Percentiles rank a stretch among this genome's conserved stretches.
Evolutionary conservation across 2,329 filamentous ascomycete species (phyloP).

Genomic region (Aspergillus calidoustus): DNA sequence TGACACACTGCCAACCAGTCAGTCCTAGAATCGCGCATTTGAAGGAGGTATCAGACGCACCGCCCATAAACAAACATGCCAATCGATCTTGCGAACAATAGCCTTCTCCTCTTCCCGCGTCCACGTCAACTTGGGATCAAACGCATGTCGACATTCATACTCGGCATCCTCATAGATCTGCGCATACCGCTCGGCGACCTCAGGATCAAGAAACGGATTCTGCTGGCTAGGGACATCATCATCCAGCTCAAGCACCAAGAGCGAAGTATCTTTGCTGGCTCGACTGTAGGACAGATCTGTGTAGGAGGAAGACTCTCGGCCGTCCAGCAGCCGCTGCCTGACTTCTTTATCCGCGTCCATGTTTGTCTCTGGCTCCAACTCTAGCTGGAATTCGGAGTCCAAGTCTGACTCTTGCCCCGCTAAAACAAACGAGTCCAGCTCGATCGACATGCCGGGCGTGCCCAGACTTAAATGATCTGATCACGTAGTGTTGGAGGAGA

Average conservation of each 20-base stretch:
- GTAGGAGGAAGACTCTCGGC: conserved; percentile 3
- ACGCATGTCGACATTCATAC: conserved; percentile 52
- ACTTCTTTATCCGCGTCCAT: conserved; percentile 13
- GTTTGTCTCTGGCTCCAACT: not conserved
- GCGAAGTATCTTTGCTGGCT: not conserved
- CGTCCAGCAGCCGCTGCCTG: conserved; percentile 9
- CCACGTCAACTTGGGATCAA: conserved; percentile 46
- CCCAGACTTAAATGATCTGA: not conserved
- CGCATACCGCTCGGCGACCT: conserved; percentile 59
- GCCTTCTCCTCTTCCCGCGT: conserved; percentile 38
- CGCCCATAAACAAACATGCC: conserved; percentile 31
- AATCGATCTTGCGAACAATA: conserved; percentile 32
- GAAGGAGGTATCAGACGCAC: conserved; percentile 23
- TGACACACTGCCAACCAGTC: conserved; percentile 45
- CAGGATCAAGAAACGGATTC: conserved; percentile 54
- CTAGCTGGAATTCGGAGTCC: not conserved
- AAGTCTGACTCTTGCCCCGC: not conserved
- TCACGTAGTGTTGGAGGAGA: not conserved
- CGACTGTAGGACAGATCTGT: not conserved
- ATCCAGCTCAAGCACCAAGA: not conserved
- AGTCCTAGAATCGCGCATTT: not conserved
- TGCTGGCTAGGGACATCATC: conserved; percentile 1
- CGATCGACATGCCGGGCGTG: not conserved
- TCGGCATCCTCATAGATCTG: conserved; percentile 58
- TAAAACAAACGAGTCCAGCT: not conserved